These are phyloP conservation scores for Tylopilus rubrobrunneus DNA, from an alignment of 768 basidiomycete species.

Conservation along the genomic window DNA sequence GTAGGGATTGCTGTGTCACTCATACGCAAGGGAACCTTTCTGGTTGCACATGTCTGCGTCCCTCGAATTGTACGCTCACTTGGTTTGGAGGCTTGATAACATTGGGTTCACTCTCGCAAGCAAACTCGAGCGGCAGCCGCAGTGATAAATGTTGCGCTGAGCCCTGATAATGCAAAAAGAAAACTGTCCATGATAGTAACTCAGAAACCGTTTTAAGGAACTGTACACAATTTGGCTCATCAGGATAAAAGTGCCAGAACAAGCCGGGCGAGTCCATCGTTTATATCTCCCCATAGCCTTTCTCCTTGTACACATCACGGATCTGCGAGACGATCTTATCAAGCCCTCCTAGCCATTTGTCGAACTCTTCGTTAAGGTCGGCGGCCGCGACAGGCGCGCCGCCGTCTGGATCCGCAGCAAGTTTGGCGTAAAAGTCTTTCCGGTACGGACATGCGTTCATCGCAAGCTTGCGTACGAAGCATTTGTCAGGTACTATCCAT, in stretches of 20 bases:
- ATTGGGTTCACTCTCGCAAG: too few relatives aligned
- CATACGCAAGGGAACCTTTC: too few relatives aligned
- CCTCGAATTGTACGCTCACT: too few relatives aligned
- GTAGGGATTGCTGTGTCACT: not conserved
- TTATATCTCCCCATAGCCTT: slow-evolving; percentile 45
- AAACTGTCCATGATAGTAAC: too few relatives aligned
- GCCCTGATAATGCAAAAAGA: too few relatives aligned
- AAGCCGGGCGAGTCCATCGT: too few relatives aligned
- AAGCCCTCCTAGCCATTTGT: slow-evolving; percentile 58
- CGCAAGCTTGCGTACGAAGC: slow-evolving; percentile 36
- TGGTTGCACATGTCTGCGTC: too few relatives aligned
- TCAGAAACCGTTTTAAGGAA: not conserved
- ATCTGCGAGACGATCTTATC: slow-evolving; percentile 49
- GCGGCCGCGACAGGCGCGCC: slow-evolving; percentile 40
- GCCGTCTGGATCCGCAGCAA: slow-evolving; percentile 60
- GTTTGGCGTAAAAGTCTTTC: slow-evolving; percentile 54
- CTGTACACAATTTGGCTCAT: not conserved
- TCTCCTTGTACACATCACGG: slow-evolving; percentile 50
- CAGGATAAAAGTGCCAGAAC: not conserved
- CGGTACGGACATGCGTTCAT: slow-evolving; percentile 61
- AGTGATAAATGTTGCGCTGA: too few relatives aligned
- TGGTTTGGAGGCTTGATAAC: too few relatives aligned
- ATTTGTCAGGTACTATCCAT: not conserved
- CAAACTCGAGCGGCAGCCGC: too few relatives aligned
- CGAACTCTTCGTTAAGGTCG: slow-evolving; percentile 51